Evolutionary conservation across 129 eudicot genomes (phyloP).

Genomic region (Gnaphalium uliginosum): DNA sequence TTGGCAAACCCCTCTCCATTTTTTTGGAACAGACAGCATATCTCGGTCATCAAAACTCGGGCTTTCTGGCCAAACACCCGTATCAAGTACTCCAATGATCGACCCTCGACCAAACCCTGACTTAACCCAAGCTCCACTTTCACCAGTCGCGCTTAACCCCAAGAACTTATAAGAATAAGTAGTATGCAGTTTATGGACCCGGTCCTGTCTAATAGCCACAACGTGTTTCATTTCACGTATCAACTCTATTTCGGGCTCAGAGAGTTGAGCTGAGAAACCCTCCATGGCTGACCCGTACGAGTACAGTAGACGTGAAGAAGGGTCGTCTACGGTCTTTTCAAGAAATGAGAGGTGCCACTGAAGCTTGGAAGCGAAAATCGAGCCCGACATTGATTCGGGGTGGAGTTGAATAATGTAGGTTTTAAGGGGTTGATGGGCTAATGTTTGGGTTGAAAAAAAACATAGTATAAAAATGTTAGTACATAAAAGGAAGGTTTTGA

Average conservation of each 20-base stretch:
- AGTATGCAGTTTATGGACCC: slow-evolving; percentile 60
- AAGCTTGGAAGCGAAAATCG: slow-evolving; percentile 55
- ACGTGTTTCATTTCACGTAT: slow-evolving; percentile 52
- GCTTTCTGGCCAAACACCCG: slow-evolving; percentile 96
- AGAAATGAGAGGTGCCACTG: slow-evolving; percentile 87
- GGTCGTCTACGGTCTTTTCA: slow-evolving; percentile 40
- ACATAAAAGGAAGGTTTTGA: slow-evolving; percentile 32
- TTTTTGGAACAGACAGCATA: slow-evolving; percentile 77
- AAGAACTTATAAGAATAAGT: slow-evolving; percentile 92
- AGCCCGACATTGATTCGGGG: slow-evolving; percentile 44
- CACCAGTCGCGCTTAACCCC: slow-evolving; percentile 51
- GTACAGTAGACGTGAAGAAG: slow-evolving; percentile 73
- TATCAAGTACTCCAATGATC: slow-evolving; percentile 82
- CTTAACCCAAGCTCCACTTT: slow-evolving; percentile 65
- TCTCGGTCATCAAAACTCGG: slow-evolving; percentile 78
- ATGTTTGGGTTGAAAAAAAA: slow-evolving; percentile 22
- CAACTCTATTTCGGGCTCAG: slow-evolving; percentile 44
- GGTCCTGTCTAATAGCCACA: slow-evolving; percentile 70
- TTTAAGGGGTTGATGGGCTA: slow-evolving; percentile 35
- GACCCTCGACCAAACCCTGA: slow-evolving; percentile 77
- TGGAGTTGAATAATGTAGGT: slow-evolving; percentile 88
- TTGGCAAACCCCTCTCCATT: slow-evolving; percentile 88
- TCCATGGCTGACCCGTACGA: slow-evolving; percentile 82
- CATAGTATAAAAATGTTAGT: slow-evolving; percentile 23
- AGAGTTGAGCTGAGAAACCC: slow-evolving; percentile 82